Conservation (phyloP, 2,329 filamentous ascomycete species). For the Fusarium sp. region DNA sequence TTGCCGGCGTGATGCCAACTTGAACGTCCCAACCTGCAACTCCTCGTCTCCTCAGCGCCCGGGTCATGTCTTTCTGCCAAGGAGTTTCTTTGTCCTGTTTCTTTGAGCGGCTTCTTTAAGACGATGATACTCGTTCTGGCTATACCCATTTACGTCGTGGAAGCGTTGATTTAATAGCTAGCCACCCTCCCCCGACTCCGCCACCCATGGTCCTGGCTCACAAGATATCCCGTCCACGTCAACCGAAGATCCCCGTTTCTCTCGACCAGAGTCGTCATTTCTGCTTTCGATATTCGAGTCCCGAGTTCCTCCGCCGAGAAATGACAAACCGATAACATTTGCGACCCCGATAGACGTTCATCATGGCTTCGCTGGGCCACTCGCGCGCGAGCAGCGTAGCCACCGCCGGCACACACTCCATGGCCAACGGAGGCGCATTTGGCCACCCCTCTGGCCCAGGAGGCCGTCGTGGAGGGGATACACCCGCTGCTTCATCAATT, state of each 20-base stretch:
- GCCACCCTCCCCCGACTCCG: constrained; percentile 25
- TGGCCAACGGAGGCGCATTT: constrained; percentile 49
- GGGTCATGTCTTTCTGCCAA: constrained; percentile 20
- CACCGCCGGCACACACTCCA: constrained; percentile 44
- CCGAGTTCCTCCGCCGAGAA: constrained; percentile 15
- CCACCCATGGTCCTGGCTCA: constrained; percentile 25
- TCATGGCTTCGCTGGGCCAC: constrained; percentile 45
- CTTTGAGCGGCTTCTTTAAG: constrained; percentile 22
- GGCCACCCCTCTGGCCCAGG: constrained; percentile 46
- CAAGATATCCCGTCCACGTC: constrained; percentile 20
- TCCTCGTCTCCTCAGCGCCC: constrained; percentile 3
- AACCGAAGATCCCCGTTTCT: constrained; percentile 2
- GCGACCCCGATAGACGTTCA: constrained; percentile 12
- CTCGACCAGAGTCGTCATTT: background rate
- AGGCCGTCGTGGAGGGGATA: constrained; percentile 44
- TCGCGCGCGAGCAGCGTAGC: constrained; percentile 42
- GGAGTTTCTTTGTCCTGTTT: constrained; percentile 21
- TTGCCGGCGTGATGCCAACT: constrained; percentile 32
- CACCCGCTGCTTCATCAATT: constrained; percentile 51
- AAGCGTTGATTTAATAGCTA: constrained; percentile 35
- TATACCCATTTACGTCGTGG: constrained; percentile 8
- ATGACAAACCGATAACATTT: constrained; percentile 20
- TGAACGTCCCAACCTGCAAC: constrained; percentile 17
- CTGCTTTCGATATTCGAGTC: constrained; percentile 2
- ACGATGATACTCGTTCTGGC: constrained; percentile 31